Evolutionary conservation across 495 filamentous ascomycete species (phyloP), one percentile per base, ranked within the genome.

Genomic region (Aspergillus egyptiacus): DNA sequence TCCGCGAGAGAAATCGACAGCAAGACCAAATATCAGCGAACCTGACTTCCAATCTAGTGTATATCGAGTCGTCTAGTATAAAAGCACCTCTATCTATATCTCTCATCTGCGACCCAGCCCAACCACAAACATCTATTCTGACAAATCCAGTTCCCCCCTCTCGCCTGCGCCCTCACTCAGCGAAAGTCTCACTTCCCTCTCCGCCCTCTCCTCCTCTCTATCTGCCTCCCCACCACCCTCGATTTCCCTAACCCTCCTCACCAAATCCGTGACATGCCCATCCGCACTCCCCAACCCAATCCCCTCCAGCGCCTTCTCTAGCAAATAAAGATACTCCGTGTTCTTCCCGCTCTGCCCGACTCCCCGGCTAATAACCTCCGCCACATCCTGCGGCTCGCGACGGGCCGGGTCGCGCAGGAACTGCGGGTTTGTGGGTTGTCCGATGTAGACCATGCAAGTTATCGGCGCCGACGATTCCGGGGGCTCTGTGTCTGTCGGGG

Each of bases 401-500:
- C 77, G 81, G 0, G 86, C 87, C 0, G 57, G 55, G 2, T 73
- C 66, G 13, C 69, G 65, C 30, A 90, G 72, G 63, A 99, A 99
- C 60, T 97, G 94, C 39, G 91, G 88, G 58, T 99, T 99, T 13
- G 79, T 77, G 0, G 94, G 94, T 2, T 91, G 87, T 9, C 94
- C 94, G 62, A 99, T 97, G 63, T 99, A 99, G 0, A 97, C 88
- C 53, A 96, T 72, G 55, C 78, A 82, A 5, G 63, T 66, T 36
- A 81, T 75, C 6, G 73, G 67, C 10, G 59, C 24, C 14, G 35
- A 9, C 10, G 45, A 6, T 2, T 47, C 0, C 3, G 19, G 9
- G 1, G 17, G 18, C 0, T 28, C 40, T n/a, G 44, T 32, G n/a
- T 35, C 30, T 2, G 50, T 44, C 5, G 22, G 25, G 5, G 38